Evolutionary conservation across 805 yeast genomes (phyloP), one percentile per base, ranked within the genome.

Genomic region (Sugiyamaella lignohabitans): DNA sequence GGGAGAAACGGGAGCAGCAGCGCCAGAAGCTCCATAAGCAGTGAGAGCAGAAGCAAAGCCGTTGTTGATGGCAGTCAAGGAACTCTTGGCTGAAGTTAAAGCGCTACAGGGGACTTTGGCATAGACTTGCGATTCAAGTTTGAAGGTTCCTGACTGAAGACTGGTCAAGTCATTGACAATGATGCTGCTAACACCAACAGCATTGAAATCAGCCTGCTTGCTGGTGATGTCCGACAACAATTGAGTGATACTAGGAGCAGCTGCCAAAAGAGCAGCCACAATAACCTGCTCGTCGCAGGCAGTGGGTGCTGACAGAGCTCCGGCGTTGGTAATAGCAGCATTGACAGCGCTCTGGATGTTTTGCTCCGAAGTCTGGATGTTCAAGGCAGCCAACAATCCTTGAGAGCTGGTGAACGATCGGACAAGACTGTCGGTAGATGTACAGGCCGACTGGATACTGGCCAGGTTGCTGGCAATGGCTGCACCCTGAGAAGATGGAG

Each of bases 331-430:
- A 24, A 20, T 27, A 34, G 49, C 43, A 10, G 32, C 44, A 14
- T 18, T 37, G 35, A 59, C 56, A 37, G 57, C 58, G 19, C 22
- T 18, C 22, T 50, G 40, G 30, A 60, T 48, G 17, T 53, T 46
- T 29, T 49, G 49, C 54, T 52, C 57, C 35, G 49, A 38, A 35
- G 41, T 41, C 62, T 61, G 65, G 52, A 61, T 59, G 42, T 45
- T 48, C 16, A 60, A 53, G 18, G 64, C 65, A 38, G 58, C 63
- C 16, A 17, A 21, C 16, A 60, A 50, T 34, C 65, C 64, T 22
- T 49, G 48, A 10, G 45, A 22, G 18, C 22, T 24, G n/a, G 17
- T 32, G 27, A 46, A 51, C 18, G 38, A 23, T 44, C 47, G 24
- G 40, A 43, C 48, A 8, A 24, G 23, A 18, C 43, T 24, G 38